Evolutionary conservation across 2,329 filamentous ascomycete species (phyloP).

Genomic region (Talaromyces marneffei): DNA sequence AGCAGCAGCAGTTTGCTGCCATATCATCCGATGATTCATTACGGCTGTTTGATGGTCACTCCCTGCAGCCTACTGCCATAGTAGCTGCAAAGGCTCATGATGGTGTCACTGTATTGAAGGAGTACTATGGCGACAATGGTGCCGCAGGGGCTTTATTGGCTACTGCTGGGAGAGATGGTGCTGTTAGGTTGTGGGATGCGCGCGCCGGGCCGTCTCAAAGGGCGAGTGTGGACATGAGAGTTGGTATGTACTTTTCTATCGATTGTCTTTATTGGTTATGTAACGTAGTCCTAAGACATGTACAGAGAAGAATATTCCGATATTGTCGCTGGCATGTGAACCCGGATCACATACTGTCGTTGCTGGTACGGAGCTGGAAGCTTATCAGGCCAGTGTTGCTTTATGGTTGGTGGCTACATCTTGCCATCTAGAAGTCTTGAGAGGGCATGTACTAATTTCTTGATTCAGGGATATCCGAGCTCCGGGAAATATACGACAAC

Average conservation of each 20-base stretch:
- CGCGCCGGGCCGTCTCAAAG: slow-evolving; percentile 24
- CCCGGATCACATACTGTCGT: slow-evolving; percentile 45
- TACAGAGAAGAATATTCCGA: slow-evolving; percentile 44
- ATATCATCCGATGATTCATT: slow-evolving; percentile 44
- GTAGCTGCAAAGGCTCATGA: slow-evolving; percentile 27
- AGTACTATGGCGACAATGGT: slow-evolving; percentile 21
- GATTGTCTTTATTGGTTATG: not conserved
- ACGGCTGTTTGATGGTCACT: slow-evolving; percentile 35
- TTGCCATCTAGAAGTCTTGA: not conserved
- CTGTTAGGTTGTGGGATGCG: slow-evolving; percentile 38
- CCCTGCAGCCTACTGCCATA: slow-evolving; percentile 28
- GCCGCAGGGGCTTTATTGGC: slow-evolving; percentile 25
- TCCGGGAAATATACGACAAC: slow-evolving; percentile 28
- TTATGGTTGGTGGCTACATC: slow-evolving; percentile 36
- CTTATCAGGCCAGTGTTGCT: slow-evolving; percentile 37
- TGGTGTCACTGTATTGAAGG: slow-evolving; percentile 35
- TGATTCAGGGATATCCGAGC: slow-evolving; percentile 40
- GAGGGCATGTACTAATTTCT: slow-evolving; percentile 21
- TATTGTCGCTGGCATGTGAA: slow-evolving; percentile 50
- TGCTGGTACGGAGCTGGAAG: slow-evolving; percentile 51
- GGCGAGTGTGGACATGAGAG: slow-evolving; percentile 30
- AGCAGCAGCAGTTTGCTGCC: slow-evolving; percentile 31
- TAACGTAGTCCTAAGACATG: not conserved
- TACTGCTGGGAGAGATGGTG: slow-evolving; percentile 39
- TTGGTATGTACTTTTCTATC: slow-evolving; percentile 21